A percentile compares a stretch with the other conserved stretches of the same genome.
These are phyloP conservation scores for Taiozyma onychis DNA, from an alignment of 1,139 yeast genomes.

Conservation along the genomic window DNA sequence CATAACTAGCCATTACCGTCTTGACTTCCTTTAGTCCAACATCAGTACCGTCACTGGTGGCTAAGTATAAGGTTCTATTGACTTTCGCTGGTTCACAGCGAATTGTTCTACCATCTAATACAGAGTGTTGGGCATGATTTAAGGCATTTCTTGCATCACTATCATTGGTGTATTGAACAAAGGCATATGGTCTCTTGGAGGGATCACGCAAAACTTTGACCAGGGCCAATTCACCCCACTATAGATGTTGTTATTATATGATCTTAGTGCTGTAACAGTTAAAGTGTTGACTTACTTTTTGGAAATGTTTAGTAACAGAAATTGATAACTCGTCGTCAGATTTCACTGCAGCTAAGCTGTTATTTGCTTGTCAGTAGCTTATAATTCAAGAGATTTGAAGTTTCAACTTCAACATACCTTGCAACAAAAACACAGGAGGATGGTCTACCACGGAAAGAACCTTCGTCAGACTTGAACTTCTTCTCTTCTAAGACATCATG, in stretches of 20 bases:
- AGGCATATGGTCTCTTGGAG: constrained; percentile 84
- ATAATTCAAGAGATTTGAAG: background rate
- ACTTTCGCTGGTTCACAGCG: constrained; percentile 91
- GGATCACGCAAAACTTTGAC: constrained; percentile 88
- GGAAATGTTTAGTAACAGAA: constrained; percentile 61
- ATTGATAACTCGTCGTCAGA: constrained; percentile 66
- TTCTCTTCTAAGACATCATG: constrained; percentile 3
- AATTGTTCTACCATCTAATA: constrained; percentile 66
- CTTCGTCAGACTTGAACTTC: constrained; percentile 7
- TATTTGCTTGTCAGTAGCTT: constrained; percentile 1
- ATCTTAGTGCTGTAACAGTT: background rate
- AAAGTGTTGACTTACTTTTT: constrained; percentile 21
- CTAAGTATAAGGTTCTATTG: constrained; percentile 70
- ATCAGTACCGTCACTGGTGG: constrained; percentile 28
- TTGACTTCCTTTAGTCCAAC: constrained; percentile 30
- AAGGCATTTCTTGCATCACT: constrained; percentile 68
- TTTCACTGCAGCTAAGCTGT: constrained; percentile 52
- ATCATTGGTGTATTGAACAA: constrained; percentile 78
- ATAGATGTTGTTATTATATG: constrained; percentile 22
- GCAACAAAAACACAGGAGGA: constrained; percentile 91
- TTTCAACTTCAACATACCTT: constrained; percentile 18
- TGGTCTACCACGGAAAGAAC: constrained; percentile 44
- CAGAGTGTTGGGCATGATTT: constrained; percentile 59
- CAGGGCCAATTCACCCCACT: constrained; percentile 64
- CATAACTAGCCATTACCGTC: constrained; percentile 44